Evolutionary conservation across 495 filamentous ascomycete species (phyloP).

Genomic region (Neurospora sp.): DNA sequence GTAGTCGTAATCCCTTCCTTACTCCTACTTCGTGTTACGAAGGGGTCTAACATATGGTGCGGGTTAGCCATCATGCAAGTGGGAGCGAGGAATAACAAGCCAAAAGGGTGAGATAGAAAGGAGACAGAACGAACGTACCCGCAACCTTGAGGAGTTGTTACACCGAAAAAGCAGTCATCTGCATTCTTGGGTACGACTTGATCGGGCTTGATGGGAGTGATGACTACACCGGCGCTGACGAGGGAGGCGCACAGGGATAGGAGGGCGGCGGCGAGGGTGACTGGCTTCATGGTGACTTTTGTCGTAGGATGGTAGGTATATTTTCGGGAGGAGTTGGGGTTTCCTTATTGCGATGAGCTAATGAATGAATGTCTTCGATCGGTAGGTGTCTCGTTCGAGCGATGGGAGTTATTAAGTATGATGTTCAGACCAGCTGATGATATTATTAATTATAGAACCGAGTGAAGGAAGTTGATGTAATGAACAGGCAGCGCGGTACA

Average conservation of each 20-base stretch:
- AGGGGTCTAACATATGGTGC: background rate
- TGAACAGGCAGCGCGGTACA: background rate
- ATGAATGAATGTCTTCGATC: background rate
- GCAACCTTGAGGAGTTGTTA: constrained; percentile 38
- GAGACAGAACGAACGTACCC: constrained; percentile 29
- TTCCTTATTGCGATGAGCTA: background rate
- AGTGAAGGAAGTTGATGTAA: background rate
- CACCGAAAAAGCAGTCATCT: constrained; percentile 40
- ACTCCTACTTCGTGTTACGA: background rate
- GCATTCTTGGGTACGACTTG: constrained; percentile 30
- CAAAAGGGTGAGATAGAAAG: background rate
- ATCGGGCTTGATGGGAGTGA: constrained; percentile 32
- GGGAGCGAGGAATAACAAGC: background rate
- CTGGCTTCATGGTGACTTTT: constrained; percentile 26
- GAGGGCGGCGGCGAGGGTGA: constrained; percentile 21
- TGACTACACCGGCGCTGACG: constrained; percentile 36
- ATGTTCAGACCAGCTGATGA: background rate
- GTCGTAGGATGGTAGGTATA: background rate
- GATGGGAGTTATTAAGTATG: background rate
- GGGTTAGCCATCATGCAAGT: background rate
- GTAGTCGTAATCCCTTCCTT: background rate
- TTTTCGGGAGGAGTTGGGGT: background rate
- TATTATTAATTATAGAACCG: background rate
- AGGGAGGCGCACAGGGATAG: constrained; percentile 32
- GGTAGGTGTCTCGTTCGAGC: background rate